Percentiles rank a stretch among this genome's conserved stretches.
phyloP scores from a whole-genome alignment of 2,329 filamentous ascomycete genomes.

The Helotiales sp. region DNA sequence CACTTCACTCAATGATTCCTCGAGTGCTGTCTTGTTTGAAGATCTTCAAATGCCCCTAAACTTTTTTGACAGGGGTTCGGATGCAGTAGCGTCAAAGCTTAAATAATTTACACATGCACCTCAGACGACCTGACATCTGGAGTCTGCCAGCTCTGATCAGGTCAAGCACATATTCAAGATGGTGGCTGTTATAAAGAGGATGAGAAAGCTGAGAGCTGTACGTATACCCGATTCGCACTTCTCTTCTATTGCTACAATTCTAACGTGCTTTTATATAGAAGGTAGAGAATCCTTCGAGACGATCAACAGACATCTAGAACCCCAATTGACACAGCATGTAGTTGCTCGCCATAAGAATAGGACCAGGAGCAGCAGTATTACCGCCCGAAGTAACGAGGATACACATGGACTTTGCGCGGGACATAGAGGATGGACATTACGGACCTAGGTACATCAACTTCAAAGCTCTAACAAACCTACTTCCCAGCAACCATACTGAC shows the following conservation, averaged over 20 bases:
- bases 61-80: constrained; percentile 34
- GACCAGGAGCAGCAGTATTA: constrained; percentile 81
- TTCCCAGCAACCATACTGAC: constrained; percentile 39
- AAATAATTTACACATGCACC: constrained; percentile 33
- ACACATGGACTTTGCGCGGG: constrained; percentile 72
- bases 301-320: constrained; percentile 4
- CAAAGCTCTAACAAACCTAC: neutral
- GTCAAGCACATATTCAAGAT: constrained; percentile 45
- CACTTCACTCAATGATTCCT: neutral
- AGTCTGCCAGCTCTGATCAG: constrained; percentile 16
- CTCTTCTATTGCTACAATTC: constrained; percentile 19
- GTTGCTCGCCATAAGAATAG: constrained; percentile 77
- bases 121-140: constrained; percentile 1
- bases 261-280: constrained; percentile 45
- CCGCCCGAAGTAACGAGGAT: constrained; percentile 77
- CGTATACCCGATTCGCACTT: constrained; percentile 44
- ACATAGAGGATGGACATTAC: constrained; percentile 68
- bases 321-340: constrained; percentile 47
- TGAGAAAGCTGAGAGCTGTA: constrained; percentile 76
- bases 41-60: constrained; percentile 15
- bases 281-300: constrained; percentile 44
- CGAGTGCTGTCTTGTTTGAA: neutral
- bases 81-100: constrained; percentile 35
- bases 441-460: constrained; percentile 68
- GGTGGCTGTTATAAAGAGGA: constrained; percentile 67